Evolutionary conservation across 2,329 filamentous ascomycete genomes (phyloP), one percentile per base, ranked within the genome.

Genomic region (Massarina eburnea): DNA sequence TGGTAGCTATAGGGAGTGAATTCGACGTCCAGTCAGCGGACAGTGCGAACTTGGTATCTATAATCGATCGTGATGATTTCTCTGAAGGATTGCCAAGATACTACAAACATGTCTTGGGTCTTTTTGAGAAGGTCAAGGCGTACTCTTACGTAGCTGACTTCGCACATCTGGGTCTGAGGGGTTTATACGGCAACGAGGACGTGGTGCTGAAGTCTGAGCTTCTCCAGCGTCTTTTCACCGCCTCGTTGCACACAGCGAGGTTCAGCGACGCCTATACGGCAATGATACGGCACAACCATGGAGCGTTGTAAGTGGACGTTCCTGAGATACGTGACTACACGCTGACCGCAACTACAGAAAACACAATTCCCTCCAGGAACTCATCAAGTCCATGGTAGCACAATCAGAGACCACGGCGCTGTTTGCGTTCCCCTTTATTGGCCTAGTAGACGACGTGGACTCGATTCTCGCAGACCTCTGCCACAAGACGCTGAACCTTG

Each of bases 91-190:
- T 91, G 32, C 81, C 89, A 4, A 84, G 82, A 52, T 99, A 96
- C 72, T 95, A 95, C 68, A 83, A 86, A 33, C 94, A 99, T 67
- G 81, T 97, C 40, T 81, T 91, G 10, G 79, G 83, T 17, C 78
- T 99, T 1, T 97, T 88, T 62, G 91, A 96, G 66, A 82, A 81
- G 57, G 80, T 83, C 34, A 87, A 85, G 56, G 84, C 86, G 0
- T 89, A 88, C 67, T 87, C 88, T 1, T 88, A 87, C 60, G 89
- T 95, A 32, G 81, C 90, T 5, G 89, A 95, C 55, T 96, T 96
- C 74, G 85, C 89, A 30, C 81, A 83, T 30, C 75, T 91, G 19
- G 85, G 88, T 5, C 75, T 95, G 33, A 55, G 57, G 27, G 61
- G 57, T 5, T 29, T 68, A 41, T 51, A 48, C 30, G 60, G 62